Base-by-base conservation (phyloP, 2,329 filamentous ascomycete genomes). In the Ascochyta fabae region DNA sequence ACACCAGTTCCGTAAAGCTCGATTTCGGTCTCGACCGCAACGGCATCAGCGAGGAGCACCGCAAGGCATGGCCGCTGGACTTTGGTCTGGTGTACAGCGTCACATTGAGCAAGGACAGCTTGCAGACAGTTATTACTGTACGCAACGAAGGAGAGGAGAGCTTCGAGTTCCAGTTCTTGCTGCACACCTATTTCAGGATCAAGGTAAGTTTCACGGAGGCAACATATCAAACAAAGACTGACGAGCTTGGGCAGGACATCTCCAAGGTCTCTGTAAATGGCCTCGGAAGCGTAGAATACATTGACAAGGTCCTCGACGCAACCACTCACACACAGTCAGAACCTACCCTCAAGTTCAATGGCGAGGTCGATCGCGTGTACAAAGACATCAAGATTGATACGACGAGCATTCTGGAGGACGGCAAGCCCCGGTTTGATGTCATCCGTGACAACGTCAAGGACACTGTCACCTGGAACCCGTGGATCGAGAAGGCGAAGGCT, bases 401-500 rank as follows among this genome's bases (percentile, higher is more conserved):
- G 0, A 86, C 88, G 35, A 81, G 83, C 12, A 85, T 96, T 43
- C 72, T 81, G 15, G 86, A 90, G 67, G 83, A 78, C 45, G 88
- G 86, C 57, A 83, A 84, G 69, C 81, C 87, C 13, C 79, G 84
- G 46, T 92, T 90, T 79, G 86, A 87, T 56, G 83, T 98, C 51
- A 85, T 89, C 36, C 86, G 95, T 59, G 92, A 97, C 77, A 93
- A 92, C 64, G 83, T 99, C 64, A 84, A 85, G 59, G 91, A 98
- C 65, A 88, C 95, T 15, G 94, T 97, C 1, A 90, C 98, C 27
- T 99, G 95, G 95, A 99, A 99, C 78, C 95, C 95, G 1, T 97
- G 94, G 92, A 83, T 84, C 36, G 91, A 93, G 61, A 96, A 96
- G 81, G 87, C 91, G 1, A 85, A 87, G 66, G 83, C 83, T 5